Evolutionary conservation across 306 rosid species (phyloP).

Genomic region (Canavalia ensiformis): DNA sequence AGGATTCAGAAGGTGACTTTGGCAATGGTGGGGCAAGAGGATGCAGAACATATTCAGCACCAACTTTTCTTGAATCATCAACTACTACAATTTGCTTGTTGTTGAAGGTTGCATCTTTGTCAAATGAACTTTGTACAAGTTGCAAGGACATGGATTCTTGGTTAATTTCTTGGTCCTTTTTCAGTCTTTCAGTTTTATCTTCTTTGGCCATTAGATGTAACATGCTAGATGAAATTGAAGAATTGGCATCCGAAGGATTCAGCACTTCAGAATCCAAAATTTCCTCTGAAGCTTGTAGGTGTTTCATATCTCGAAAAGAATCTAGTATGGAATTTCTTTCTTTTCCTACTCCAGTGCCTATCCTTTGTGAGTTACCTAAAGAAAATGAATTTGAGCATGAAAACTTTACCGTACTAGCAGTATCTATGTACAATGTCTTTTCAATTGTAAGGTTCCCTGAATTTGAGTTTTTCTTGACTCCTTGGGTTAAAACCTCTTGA

Average conservation of each 20-base stretch:
- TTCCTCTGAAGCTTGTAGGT: conserved; percentile 50
- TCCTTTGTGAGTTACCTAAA: conserved; percentile 45
- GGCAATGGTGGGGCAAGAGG: conserved; percentile 81
- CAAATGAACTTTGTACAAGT: conserved; percentile 44
- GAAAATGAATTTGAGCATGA: conserved; percentile 54
- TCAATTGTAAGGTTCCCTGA: conserved; percentile 56
- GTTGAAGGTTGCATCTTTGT: conserved; percentile 45
- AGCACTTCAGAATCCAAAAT: conserved; percentile 46
- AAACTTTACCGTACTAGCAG: conserved; percentile 56
- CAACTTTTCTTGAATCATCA: conserved; percentile 50
- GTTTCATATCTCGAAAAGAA: conserved; percentile 59
- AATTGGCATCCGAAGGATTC: conserved; percentile 44
- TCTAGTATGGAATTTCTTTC: conserved; percentile 44
- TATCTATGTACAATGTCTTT: conserved; percentile 76
- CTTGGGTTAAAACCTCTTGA: conserved; percentile 54
- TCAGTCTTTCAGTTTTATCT: conserved; percentile 43
- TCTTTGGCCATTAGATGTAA: conserved; percentile 48
- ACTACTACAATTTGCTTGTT: conserved; percentile 53
- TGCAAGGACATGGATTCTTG: conserved; percentile 47
- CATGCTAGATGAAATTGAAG: conserved; percentile 40
- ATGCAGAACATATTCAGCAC: conserved; percentile 44
- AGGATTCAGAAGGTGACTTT: conserved; percentile 92
- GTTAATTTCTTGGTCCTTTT: conserved; percentile 43
- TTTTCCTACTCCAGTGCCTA: conserved; percentile 13
- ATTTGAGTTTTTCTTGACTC: conserved; percentile 52